phyloP scores from a whole-genome alignment of 2,329 filamentous ascomycete species.

The Dryadomyces quercivorus region DNA sequence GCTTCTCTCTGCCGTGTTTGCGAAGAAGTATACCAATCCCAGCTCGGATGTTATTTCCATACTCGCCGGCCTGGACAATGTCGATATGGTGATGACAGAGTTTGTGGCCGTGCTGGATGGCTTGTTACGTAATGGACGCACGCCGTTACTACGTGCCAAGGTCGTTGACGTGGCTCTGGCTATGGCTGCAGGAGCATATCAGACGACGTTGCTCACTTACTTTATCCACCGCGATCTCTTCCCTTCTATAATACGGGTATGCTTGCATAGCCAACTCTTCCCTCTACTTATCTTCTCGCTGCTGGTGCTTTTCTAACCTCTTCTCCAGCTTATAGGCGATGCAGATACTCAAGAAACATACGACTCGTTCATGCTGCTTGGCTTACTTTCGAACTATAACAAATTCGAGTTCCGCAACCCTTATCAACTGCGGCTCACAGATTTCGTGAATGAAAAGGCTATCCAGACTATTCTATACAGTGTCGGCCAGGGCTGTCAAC shows the following conservation, averaged over 20 bases:
- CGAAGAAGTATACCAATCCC: constrained; percentile 87
- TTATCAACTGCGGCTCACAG: constrained; percentile 80
- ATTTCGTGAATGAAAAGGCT: constrained; percentile 85
- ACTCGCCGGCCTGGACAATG: constrained; percentile 76
- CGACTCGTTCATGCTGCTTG: constrained; percentile 70
- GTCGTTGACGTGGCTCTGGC: constrained; percentile 73
- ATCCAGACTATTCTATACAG: constrained; percentile 73
- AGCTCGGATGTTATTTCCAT: constrained; percentile 91
- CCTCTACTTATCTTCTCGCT: neutral
- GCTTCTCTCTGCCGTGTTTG: constrained; percentile 70
- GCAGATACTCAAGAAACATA: constrained; percentile 53
- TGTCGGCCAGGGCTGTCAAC: constrained; percentile 59
- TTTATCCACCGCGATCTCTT: constrained; percentile 93
- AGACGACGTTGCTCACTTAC: constrained; percentile 87
- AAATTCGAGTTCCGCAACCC: constrained; percentile 98
- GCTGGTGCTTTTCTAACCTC: neutral
- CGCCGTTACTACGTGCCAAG: constrained; percentile 59
- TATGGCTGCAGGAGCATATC: constrained; percentile 85
- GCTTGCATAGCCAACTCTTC: neutral
- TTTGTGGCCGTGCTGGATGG: constrained; percentile 73
- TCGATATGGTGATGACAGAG: constrained; percentile 77
- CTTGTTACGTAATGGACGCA: constrained; percentile 65
- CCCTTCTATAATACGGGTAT: constrained; percentile 84
- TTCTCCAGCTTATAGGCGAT: constrained; percentile 59
- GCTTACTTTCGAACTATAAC: constrained; percentile 92